Conservation (phyloP, 305 asterid genomes). For the Solanum hybrid region DNA sequence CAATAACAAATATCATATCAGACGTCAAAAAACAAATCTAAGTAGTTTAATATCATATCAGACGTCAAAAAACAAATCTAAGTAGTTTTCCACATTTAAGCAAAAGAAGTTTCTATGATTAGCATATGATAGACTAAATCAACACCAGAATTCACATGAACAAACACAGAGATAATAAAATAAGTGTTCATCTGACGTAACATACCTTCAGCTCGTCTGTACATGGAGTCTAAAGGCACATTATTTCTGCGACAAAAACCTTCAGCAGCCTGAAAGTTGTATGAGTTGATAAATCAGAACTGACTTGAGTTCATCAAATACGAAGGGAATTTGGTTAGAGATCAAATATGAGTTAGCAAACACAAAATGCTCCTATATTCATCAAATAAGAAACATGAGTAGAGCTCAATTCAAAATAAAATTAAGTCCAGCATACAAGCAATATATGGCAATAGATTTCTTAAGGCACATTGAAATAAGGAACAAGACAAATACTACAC, state of each 20-base stretch:
- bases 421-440: neutral
- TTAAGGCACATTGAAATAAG: neutral
- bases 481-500: neutral
- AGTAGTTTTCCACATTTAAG: neutral
- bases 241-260: slow-evolving; percentile 86
- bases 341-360: neutral
- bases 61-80: neutral
- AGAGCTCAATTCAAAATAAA: neutral
- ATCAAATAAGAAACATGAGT: neutral
- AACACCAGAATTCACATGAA: neutral
- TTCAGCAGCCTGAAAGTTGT: slow-evolving; percentile 72
- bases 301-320: neutral
- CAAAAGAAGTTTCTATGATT: neutral
- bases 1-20: neutral
- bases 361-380: neutral
- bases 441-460: neutral
- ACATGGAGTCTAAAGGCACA: slow-evolving; percentile 69
- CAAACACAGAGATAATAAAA: neutral
- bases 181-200: slow-evolving; percentile 2
- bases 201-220: slow-evolving; percentile 70
- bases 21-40: neutral
- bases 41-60: neutral
- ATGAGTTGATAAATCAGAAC: neutral
- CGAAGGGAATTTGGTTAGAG: neutral
- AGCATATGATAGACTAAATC: neutral